Percentiles rank a stretch among this genome's conserved stretches.
Conservation (phyloP, 768 basidiomycete species). For the Suillus subalutaceus region DNA sequence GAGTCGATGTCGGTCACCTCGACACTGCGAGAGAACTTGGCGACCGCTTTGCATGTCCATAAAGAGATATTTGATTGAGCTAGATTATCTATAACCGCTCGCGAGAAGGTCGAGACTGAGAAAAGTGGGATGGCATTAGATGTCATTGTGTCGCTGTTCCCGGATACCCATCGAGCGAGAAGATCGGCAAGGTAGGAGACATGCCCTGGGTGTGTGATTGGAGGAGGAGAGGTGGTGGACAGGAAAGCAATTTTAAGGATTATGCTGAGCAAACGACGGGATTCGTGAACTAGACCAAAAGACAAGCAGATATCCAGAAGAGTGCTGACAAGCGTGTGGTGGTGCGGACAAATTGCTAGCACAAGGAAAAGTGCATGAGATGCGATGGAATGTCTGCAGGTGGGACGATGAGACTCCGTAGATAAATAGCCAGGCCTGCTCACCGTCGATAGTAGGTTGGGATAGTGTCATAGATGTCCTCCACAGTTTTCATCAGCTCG, state of each 20-base stretch:
- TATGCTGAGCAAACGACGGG: constrained; percentile 42
- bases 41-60: constrained; percentile 49
- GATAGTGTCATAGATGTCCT: constrained; percentile 53
- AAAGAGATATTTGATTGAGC: constrained; percentile 29
- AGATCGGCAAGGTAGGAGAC: constrained; percentile 50
- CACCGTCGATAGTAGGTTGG: constrained; percentile 57
- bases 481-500: constrained; percentile 27
- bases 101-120: constrained; percentile 32
- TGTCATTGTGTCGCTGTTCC: constrained; percentile 12
- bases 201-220: constrained; percentile 48
- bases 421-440: constrained; percentile 14
- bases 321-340: constrained; percentile 50
- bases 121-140: constrained; percentile 18
- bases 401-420: constrained; percentile 9
- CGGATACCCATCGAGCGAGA: constrained; percentile 39
- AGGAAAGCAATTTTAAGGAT: constrained; percentile 44
- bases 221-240: constrained; percentile 29
- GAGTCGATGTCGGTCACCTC: constrained; percentile 34
- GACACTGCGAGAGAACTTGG: constrained; percentile 37
- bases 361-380: constrained; percentile 57
- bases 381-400: constrained; percentile 47
- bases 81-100: constrained; percentile 19
- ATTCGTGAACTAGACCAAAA: constrained; percentile 46
- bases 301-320: constrained; percentile 55
- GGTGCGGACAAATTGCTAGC: constrained; percentile 45